A percentile compares a stretch with the other conserved stretches of the same genome.
These are phyloP conservation scores for Macaranga tanarius DNA, from an alignment of 441 rosid genomes.

Conservation along the genomic window DNA sequence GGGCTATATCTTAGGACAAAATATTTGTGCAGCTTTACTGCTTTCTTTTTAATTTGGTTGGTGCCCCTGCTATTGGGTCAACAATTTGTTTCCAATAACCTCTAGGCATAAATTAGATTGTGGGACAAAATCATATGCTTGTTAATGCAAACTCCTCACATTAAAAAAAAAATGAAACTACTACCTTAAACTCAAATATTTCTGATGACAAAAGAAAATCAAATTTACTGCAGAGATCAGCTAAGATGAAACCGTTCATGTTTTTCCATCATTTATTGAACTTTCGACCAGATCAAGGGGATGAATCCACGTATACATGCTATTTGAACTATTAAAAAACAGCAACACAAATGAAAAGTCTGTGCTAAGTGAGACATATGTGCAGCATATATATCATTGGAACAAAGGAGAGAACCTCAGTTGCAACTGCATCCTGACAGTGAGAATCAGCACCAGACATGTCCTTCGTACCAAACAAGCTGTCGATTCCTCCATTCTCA, in stretches of 20 bases:
- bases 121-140: background rate
- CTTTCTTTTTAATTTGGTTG: background rate
- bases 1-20: background rate
- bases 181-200: background rate
- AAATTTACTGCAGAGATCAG: background rate
- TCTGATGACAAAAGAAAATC: background rate
- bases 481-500: conserved; percentile 82
- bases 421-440: conserved; percentile 52
- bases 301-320: background rate
- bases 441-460: conserved; percentile 59
- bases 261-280: background rate
- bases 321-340: background rate
- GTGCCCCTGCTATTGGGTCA: background rate
- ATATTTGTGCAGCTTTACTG: background rate
- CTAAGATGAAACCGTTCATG: background rate
- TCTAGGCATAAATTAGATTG: background rate
- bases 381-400: background rate
- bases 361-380: conserved; percentile 1
- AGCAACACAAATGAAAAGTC: background rate
- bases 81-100: background rate
- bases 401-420: conserved; percentile 52
- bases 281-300: background rate
- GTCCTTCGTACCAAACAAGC: conserved; percentile 69
- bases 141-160: background rate
- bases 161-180: background rate